These are phyloP conservation scores for Saturnispora halmiae DNA, from an alignment of 805 yeast genomes.

Conservation along the genomic window DNA sequence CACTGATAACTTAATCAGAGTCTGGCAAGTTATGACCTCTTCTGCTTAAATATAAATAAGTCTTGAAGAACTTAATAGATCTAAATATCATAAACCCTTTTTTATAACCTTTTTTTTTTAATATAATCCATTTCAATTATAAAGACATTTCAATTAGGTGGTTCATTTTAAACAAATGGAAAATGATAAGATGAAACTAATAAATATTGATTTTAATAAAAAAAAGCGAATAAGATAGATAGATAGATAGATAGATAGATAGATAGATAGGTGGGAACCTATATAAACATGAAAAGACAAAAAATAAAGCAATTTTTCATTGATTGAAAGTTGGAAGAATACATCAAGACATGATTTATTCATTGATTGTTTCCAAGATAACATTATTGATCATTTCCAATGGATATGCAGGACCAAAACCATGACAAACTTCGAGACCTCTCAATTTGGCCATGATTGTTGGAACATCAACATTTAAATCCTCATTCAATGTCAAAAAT, in stretches of 20 bases:
- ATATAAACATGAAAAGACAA: no score
- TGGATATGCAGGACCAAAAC: constrained; percentile 64
- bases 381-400: constrained; percentile 35
- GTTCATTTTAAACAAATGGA: no score
- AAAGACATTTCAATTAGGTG: no score
- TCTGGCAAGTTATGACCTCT: constrained; percentile 99
- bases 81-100: no score
- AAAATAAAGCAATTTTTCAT: no score
- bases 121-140: constrained; percentile 1
- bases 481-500: constrained; percentile 40
- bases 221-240: no score
- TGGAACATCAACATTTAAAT: constrained; percentile 44
- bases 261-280: no score
- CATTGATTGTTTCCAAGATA: constrained; percentile 16
- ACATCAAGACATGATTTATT: no score
- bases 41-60: constrained; percentile 23
- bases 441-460: constrained; percentile 48
- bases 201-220: no score
- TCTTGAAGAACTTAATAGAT: constrained; percentile 1
- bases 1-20: constrained; percentile 99
- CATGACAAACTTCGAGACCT: constrained; percentile 72
- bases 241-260: no score
- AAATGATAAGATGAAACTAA: no score
- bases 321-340: no score
- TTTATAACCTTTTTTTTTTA: constrained; percentile 10